Evolutionary conservation across 2,329 filamentous ascomycete genomes (phyloP), one percentile per base, ranked within the genome.

Genomic region (Colletotrichum salicis): DNA sequence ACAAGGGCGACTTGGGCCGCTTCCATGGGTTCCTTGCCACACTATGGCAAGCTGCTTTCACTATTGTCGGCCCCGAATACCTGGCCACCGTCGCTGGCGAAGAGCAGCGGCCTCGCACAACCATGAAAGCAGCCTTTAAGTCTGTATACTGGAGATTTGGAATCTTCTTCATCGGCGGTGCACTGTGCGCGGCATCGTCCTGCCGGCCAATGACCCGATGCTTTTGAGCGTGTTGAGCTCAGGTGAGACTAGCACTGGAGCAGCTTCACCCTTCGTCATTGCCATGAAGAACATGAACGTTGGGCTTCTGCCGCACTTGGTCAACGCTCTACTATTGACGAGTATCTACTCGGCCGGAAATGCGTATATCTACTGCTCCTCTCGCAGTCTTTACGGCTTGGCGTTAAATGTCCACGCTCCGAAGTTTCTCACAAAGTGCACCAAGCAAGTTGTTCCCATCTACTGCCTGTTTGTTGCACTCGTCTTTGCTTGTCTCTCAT

Each of bases 141-240:
- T 91, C 90, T 0, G 91, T 94, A 7, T 94, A 93, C 81, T 92
- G 91, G 79, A 89, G 93, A 56, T 86, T 94, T 61, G 91, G 89
- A 2, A 81, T 90, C 19, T 94, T 94, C 82, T 94, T 94, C 80
- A 86, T 94, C 29, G 86, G 92, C 3, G 91, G 92, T 5, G 89
- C 91, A 2, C 83, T 95, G 1, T 87, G 86, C 33, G 88, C 93
- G 91, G 91, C 22, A 91, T 93, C 59, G 80, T 93, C 58, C 85
- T 94, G 60, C 86, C 92, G 4, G 91, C 90, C 78, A 88, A 93
- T 71, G 63, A 67, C 4, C 48, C 67, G 8, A 61, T 48, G 2
- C 13, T 70, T 15, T n/a, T 60, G 15, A 22, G 13, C 13, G 54
- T 67, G 11, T n/a, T 70, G 10, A 55, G 56, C 35, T 48, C 41